Evolutionary conservation across 768 basidiomycete genomes (phyloP), one percentile per base, ranked within the genome.

Genomic region (Suillus fuscotomentosus): DNA sequence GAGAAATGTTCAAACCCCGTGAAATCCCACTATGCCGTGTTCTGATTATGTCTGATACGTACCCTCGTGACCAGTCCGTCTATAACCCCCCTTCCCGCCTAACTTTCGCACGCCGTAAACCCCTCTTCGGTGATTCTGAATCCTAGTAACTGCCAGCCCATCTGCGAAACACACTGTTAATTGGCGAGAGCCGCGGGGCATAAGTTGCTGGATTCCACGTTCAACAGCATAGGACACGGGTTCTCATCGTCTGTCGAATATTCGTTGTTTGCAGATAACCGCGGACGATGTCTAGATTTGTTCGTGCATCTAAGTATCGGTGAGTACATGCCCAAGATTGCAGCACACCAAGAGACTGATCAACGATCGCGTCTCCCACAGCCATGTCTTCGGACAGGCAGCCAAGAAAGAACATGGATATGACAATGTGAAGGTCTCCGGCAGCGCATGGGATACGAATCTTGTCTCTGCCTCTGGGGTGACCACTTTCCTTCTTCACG

Each of bases 391-490:
- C 75, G 95, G 94, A 39, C 92, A 95, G 70, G 77, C 87, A 67
- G 84, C 89, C 42, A 97, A 95, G 82, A 94, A 92, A 74, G 92
- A 94, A 74, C 82, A 91, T 69, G 79, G 85, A 24, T 77, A 89
- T 66, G 92, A 95, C 74, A 95, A 94, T 67, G 80, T 94, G 69
- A 95, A 95, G 76, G 83, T 94, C 20, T 90, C 92, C 57, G 89
- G 87, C 76, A 93, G 88, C 69, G 95, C 97, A 10, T 98, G 94
- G 95, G 97, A 99, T 76, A 98, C 97, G 51, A 97, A 98, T 75
- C 79, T 98, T 66, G 82, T 97, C 68, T 83, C 91, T 65, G 92
- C 94, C 13, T 95, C 94, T 67, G 88, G 83, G 51, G 92, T 94
- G 74, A 74, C 87, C 76, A 14, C 43, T 36, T 38, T 22, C 27